Percentiles rank a stretch among this genome's conserved stretches.
Evolutionary conservation across 305 asterid genomes (phyloP).

Genomic region (Euphrasia arctica): DNA sequence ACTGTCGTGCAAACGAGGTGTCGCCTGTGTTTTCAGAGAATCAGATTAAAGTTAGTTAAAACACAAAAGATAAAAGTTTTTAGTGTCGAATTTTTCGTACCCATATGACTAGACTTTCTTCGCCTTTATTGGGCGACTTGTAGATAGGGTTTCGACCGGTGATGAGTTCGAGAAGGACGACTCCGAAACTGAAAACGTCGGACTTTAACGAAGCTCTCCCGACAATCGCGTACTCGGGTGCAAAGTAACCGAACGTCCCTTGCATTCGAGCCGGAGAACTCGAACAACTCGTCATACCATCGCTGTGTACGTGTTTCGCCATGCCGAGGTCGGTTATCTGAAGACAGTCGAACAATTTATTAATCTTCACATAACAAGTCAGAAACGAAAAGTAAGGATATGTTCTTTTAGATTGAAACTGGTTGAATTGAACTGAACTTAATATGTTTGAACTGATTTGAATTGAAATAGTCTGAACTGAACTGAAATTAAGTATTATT

Average conservation of each 20-base stretch:
- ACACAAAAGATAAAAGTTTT: no score
- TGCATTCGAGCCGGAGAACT: conserved; percentile 94
- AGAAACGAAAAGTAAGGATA: background rate
- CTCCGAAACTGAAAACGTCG: conserved; percentile 96
- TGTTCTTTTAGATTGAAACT: no score
- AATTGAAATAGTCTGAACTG: no score
- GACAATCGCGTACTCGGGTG: conserved; percentile 89
- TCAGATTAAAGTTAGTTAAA: no score
- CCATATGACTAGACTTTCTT: conserved; percentile 95
- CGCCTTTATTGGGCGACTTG: conserved; percentile 49
- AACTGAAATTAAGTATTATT: no score
- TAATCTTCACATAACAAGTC: conserved; percentile 7
- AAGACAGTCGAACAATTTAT: conserved; percentile 20
- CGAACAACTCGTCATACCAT: conserved; percentile 65
- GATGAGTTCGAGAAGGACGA: conserved; percentile 92
- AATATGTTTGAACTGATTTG: no score
- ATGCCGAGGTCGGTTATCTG: conserved; percentile 96
- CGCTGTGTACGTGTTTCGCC: conserved; percentile 82
- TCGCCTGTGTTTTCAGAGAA: conserved; percentile 23
- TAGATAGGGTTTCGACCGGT: conserved; percentile 81
- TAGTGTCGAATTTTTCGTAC: conserved; percentile 36
- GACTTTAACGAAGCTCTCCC: conserved; percentile 89
- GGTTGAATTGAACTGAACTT: no score
- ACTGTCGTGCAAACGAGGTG: conserved; percentile 73
- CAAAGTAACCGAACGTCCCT: conserved; percentile 97